Percentiles rank a stretch among this genome's conserved stretches.
These are phyloP conservation scores for Paecilomyces fulvus DNA, from an alignment of 2,329 filamentous ascomycete species.

Conservation along the genomic window DNA sequence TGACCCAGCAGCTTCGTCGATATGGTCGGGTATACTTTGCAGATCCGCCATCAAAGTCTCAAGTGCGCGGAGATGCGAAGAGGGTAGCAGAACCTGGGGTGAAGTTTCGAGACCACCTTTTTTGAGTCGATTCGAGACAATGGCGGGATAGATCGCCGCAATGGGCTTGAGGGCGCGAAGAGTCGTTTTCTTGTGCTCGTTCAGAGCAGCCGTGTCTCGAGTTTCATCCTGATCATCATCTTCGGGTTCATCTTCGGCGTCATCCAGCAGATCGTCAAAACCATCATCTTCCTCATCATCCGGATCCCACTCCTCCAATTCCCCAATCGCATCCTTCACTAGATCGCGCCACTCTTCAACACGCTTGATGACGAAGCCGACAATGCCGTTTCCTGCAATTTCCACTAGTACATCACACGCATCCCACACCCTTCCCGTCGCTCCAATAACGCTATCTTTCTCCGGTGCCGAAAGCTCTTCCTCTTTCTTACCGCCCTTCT, in stretches of 20 bases:
- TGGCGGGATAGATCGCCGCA: constrained; percentile 35
- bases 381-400: constrained; percentile 59
- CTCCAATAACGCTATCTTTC: constrained; percentile 50
- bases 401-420: constrained; percentile 65
- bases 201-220: constrained; percentile 22
- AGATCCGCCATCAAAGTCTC: constrained; percentile 27
- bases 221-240: constrained; percentile 7
- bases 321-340: constrained; percentile 72
- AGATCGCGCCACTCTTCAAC: constrained; percentile 66
- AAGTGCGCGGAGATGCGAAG: constrained; percentile 18
- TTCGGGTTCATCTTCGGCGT: constrained; percentile 9
- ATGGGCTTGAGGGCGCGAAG: constrained; percentile 37
- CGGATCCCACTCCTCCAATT: constrained; percentile 81
- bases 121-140: constrained; percentile 34
- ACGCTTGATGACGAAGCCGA: constrained; percentile 60
- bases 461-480: constrained; percentile 18
- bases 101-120: constrained; percentile 16
- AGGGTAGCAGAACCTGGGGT: constrained; percentile 1
- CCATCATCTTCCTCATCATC: constrained; percentile 59
- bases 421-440: constrained; percentile 75
- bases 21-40: constrained; percentile 29
- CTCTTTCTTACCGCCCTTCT: constrained; percentile 18
- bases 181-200: constrained; percentile 32
- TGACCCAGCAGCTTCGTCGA: constrained; percentile 39
- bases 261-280: constrained; percentile 27